A percentile compares a stretch with the other conserved stretches of the same genome.
phyloP scores from a whole-genome alignment of 164 flowering plant genomes.

The Sextonia rubra region DNA sequence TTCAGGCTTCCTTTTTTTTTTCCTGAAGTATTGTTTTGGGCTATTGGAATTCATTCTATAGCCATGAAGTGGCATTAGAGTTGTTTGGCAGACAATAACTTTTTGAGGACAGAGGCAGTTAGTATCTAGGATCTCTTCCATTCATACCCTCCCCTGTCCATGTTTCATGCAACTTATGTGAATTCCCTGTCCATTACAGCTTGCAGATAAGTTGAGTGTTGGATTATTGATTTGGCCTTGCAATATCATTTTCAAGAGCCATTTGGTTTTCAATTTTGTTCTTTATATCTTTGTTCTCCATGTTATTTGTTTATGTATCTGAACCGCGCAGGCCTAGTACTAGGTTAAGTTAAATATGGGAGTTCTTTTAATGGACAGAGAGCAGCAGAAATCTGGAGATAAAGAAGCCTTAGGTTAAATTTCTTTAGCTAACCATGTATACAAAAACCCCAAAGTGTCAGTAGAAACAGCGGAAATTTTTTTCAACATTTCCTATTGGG shows the following conservation, averaged over 20 bases:
- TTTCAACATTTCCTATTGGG: no score
- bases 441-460: no score
- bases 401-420: no score
- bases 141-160: neutral
- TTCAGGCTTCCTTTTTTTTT: neutral
- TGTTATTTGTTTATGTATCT: neutral
- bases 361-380: no score
- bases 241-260: neutral
- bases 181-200: neutral
- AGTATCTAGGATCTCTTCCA: neutral
- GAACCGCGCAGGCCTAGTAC: no score
- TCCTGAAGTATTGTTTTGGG: neutral
- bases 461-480: no score
- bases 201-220: neutral
- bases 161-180: neutral
- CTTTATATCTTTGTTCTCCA: neutral
- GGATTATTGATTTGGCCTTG: neutral
- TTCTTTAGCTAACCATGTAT: no score
- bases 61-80: neutral
- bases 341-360: no score
- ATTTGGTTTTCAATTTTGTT: neutral
- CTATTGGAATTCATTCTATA: neutral
- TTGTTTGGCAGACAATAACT: conserved; percentile 1
- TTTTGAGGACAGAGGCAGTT: neutral
- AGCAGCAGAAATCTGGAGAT: no score